phyloP scores from a whole-genome alignment of 2,329 filamentous ascomycete species.

The Incumbomyces lentus region DNA sequence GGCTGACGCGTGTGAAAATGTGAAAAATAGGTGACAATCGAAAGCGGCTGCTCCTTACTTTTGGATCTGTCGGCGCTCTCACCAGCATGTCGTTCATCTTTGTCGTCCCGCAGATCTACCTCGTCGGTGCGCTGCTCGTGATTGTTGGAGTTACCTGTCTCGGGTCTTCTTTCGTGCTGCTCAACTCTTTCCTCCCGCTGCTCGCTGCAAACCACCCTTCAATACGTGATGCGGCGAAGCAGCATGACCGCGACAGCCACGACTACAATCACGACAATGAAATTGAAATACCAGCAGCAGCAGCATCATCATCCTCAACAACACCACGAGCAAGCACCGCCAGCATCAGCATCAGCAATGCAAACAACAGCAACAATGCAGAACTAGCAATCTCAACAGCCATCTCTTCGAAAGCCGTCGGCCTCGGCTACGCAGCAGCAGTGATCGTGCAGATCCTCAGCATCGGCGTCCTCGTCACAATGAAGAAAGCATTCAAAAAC shows the following conservation, averaged over 20 bases:
- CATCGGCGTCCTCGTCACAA: constrained; percentile 59
- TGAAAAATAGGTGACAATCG: constrained; percentile 47
- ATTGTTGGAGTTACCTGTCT: constrained; percentile 83
- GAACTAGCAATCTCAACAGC: constrained; percentile 73
- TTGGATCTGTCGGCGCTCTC: constrained; percentile 67
- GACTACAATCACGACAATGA: no score
- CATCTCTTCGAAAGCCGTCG: constrained; percentile 79
- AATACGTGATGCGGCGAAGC: constrained; percentile 20
- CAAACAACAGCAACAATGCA: constrained; percentile 34
- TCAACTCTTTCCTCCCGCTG: constrained; percentile 84
- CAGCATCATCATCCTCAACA: no score
- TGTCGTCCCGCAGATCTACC: constrained; percentile 61
- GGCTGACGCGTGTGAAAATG: no score
- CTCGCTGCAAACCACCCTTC: constrained; percentile 70
- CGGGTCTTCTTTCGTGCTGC: constrained; percentile 78
- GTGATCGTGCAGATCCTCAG: constrained; percentile 71
- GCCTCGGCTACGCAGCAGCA: constrained; percentile 76
- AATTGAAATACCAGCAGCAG: no score
- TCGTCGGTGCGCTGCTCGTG: constrained; percentile 68
- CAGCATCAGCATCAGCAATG: constrained; percentile 3
- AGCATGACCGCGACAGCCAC: no score
- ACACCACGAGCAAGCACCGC: not conserved
- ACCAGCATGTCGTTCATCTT: constrained; percentile 81
- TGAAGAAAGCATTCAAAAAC: constrained; percentile 26
- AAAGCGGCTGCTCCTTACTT: constrained; percentile 69